Evolutionary conservation across 768 basidiomycete species (phyloP), one percentile per base, ranked within the genome.

Genomic region (Leccinum sublutescens): DNA sequence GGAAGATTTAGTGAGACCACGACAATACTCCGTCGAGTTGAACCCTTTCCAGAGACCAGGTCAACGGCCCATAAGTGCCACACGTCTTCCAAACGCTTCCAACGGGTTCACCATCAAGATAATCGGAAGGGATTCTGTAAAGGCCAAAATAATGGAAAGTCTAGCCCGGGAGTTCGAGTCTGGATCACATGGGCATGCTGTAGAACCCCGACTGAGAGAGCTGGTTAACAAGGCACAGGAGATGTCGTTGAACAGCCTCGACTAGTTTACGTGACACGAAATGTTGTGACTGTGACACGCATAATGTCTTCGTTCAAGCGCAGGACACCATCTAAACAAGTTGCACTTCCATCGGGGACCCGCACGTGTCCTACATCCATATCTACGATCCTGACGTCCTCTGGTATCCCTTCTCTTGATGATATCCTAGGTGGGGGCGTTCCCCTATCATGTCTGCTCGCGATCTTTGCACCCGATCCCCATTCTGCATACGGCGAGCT

Each of bases 351-450:
- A 47, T 63, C 77, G 14, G 88, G 87, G 12, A 87, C 87, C 47
- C 84, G 82, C 36, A 55, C 78, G 34, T 89, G 82, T 15, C 80
- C 86, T 6, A 79, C 80, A 31, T 84, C 87, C 4, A 71, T 79
- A 38, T 76, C 80, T 19, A 87, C 83, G 0, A 66, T 79, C 56
- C 76, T 88, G 60, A 85, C 83, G 7, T 95, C 95, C 1, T 92
- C 92, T 5, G 97, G 97, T 2, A 85, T 98, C 9, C 87, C 93
- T 27, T 94, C 95, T 12, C 80, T 99, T 21, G 97, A 99, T 73
- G 97, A 98, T 70, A 84, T 98, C 61, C 85, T 98, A 40, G 95
- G 95, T 56, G 95, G 93, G 29, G 94, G 95, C 17, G 73, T 97
- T 36, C 94, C 96, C 12, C 80, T 95, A 56, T 88, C 90, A 2